phyloP scores from a whole-genome alignment of 169 alveolate genomes.

The Miamiensis avidus region DNA sequence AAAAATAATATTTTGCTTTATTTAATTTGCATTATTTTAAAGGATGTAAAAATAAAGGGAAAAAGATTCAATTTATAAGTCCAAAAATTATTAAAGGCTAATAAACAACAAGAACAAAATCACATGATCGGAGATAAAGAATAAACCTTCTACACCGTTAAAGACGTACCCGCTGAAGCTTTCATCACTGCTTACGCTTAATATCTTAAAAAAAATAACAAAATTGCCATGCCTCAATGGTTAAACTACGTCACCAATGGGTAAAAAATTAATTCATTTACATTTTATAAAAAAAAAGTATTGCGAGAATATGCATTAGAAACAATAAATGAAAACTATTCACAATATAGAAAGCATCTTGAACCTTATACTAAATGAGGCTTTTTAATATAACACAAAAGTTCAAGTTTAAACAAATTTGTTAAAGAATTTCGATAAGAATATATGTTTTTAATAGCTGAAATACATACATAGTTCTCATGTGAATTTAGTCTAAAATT shows the following conservation, averaged over 20 bases:
- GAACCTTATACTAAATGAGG: too few species aligned
- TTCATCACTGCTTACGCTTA: constrained; percentile 95
- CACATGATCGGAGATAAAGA: neutral
- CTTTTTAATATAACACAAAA: too few species aligned
- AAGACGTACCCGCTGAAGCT: constrained; percentile 95
- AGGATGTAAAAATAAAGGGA: neutral
- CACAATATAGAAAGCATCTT: too few species aligned
- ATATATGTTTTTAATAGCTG: too few species aligned
- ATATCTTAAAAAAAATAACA: constrained; percentile 93
- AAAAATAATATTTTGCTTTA: neutral
- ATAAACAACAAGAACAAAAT: too few species aligned
- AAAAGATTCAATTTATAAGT: neutral
- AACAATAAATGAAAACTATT: too few species aligned
- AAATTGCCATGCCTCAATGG: constrained; percentile 96
- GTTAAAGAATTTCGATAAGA: too few species aligned
- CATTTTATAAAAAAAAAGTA: too few species aligned
- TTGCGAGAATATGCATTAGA: too few species aligned
- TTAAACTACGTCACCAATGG: constrained; percentile 51
- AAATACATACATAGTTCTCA: too few species aligned
- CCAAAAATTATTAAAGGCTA: neutral
- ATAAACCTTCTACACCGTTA: constrained; percentile 74
- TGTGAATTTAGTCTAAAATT: too few species aligned
- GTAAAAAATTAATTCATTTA: constrained; percentile 75
- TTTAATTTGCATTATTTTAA: neutral
- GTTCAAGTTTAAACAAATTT: too few species aligned